Conservation (phyloP, 108 stramenopile genomes). For the Nitzschia putrida region DNA sequence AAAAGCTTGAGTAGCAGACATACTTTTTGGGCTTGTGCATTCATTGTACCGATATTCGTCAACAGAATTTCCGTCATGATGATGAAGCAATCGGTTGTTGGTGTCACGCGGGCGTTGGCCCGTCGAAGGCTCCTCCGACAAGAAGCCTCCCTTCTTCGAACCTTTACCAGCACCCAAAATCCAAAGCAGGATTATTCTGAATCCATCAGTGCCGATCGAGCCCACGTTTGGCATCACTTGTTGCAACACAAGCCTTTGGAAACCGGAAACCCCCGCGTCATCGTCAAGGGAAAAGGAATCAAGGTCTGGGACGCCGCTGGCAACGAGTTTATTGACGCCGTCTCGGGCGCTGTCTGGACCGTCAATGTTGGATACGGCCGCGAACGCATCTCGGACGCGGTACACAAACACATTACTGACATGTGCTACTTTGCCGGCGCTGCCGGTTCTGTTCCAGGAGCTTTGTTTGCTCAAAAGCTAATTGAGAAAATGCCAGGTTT, state of each 20-base stretch:
- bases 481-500: conserved; percentile 1
- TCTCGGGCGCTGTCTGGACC: background rate
- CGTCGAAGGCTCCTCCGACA: too few species aligned
- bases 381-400: background rate
- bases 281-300: conserved; percentile 11
- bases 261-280: background rate
- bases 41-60: too few species aligned
- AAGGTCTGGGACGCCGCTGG: background rate
- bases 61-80: too few species aligned
- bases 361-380: background rate
- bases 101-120: too few species aligned
- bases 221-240: conserved; percentile 13
- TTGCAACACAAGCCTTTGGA: conserved; percentile 12
- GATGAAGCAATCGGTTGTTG: too few species aligned
- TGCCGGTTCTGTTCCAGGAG: background rate
- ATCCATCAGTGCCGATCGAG: background rate
- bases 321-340: conserved; percentile 1
- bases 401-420: background rate
- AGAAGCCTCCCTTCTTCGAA: too few species aligned
- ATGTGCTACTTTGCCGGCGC: conserved; percentile 1
- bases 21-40: too few species aligned
- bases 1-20: too few species aligned
- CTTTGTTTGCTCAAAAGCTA: background rate
- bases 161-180: too few species aligned
- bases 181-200: too few species aligned